Conservation (phyloP, 192 early-diverging fungal species). For the Mortierella alpina region DNA sequence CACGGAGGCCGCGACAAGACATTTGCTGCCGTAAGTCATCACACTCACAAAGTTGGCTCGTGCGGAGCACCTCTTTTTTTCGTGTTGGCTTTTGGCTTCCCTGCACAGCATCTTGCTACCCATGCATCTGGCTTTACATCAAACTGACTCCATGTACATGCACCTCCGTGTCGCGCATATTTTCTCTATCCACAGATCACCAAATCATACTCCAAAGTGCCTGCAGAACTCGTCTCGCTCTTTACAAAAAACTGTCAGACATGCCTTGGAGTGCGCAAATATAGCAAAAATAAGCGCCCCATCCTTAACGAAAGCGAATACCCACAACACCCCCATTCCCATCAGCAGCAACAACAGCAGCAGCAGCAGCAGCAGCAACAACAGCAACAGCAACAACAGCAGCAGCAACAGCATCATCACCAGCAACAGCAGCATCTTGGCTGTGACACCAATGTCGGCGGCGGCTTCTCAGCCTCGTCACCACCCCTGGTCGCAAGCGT, state of each 20-base stretch:
- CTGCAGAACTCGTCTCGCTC: conserved; percentile 49
- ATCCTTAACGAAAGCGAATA: conserved; percentile 22
- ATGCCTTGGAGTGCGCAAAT: conserved; percentile 46
- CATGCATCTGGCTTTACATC: not conserved
- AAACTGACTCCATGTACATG: not conserved
- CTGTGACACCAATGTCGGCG: not conserved
- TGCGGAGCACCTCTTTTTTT: too few relatives aligned
- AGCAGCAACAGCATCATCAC: not conserved
- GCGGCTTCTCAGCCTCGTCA: too few relatives aligned
- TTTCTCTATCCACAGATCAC: conserved; percentile 35
- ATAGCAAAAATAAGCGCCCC: conserved; percentile 29
- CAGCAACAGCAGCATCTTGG: conserved; percentile 6
- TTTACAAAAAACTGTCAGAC: conserved; percentile 56
- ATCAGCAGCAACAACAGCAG: conserved; percentile 20
- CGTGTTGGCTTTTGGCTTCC: too few relatives aligned
- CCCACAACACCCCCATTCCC: conserved; percentile 18
- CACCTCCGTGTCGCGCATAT: conserved; percentile 4
- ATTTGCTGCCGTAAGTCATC: conserved; percentile 47
- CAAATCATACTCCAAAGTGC: conserved; percentile 52
- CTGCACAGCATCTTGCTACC: not conserved
- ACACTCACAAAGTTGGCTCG: too few relatives aligned
- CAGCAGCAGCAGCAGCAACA: conserved; percentile 16
- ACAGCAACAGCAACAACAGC: not conserved
- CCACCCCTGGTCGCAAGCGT: too few relatives aligned
- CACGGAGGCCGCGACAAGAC: conserved; percentile 55